Evolutionary conservation across 352 stramenopile genomes (phyloP), one percentile per base, ranked within the genome.

Genomic region (Globisporangium uncinulatum): DNA sequence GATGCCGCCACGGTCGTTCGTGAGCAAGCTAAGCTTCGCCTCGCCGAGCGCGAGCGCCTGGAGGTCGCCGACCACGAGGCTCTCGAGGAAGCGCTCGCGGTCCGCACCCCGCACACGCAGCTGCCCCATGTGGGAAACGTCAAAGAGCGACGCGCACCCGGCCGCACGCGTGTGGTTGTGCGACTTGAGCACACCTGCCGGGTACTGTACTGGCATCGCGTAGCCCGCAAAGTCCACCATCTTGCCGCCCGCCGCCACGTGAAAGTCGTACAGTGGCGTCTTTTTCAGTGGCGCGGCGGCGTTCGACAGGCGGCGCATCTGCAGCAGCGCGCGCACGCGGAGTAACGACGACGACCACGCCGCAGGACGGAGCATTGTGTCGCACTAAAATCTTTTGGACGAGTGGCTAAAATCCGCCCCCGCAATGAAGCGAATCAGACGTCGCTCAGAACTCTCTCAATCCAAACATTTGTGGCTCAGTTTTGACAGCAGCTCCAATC

Each of bases 71-170:
- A 99, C 95, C 7, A 99, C 94, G 31, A 98, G 73, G 53, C 76
- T 92, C 75, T 99, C 96, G 13, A 99, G 70, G 74, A 99, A 99
- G 29, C 74, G 66, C 10, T 90, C 83, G n/a, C 93, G 85, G 73
- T 99, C 97, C 21, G 86, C 86, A 46, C 97, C 97, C 74, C 71
- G 92, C 72, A 94, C 95, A 79, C 76, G 83, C 66, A 90, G 67
- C 76, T 99, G 96, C 36, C 97, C 97, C 97, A 99, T 99, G 81
- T 99, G 97, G 37, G 91, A 98, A 34, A 99, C 97, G 76, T 99
- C 97, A 73, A 99, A 99, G 21, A 99, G 75, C 54, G 87, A 94
- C 17, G 94, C 87, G 50, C 87, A 75, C 57, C 73, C 73, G 5
- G 67, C 31, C 42, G 71, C 69, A 31, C 83, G 83, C 45, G 82